Conservation (phyloP, 83 land plant species). For the Picea abies region DNA sequence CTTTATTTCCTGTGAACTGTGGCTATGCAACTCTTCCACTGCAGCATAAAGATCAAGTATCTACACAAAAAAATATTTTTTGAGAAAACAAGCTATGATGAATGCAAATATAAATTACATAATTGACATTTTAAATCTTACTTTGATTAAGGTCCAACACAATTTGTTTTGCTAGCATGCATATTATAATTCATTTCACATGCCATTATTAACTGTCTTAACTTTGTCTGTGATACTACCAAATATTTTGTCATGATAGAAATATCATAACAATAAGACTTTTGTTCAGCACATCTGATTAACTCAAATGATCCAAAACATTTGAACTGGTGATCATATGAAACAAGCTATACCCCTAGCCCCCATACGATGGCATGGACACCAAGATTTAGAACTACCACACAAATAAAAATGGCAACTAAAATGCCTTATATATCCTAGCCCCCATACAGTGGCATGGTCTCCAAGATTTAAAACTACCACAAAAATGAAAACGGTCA, state of each 20-base stretch:
- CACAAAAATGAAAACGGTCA: background rate
- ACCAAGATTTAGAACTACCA: background rate
- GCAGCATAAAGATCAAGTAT: slow-evolving; percentile 61
- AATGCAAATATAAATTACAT: background rate
- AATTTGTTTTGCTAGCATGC: background rate
- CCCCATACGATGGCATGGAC: background rate
- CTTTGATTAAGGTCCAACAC: background rate
- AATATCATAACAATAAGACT: background rate
- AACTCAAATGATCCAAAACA: background rate
- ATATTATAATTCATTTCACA: background rate
- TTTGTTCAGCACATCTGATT: background rate
- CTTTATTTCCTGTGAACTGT: slow-evolving; percentile 62
- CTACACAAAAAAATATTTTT: slow-evolving; percentile 18
- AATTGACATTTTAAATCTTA: background rate
- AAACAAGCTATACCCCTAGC: background rate
- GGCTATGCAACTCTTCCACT: slow-evolving; percentile 69
- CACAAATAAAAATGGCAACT: background rate
- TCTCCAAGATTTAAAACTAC: background rate
- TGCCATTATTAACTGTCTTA: background rate
- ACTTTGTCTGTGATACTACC: background rate
- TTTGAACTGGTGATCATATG: background rate
- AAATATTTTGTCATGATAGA: background rate
- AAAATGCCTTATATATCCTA: background rate
- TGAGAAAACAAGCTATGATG: background rate
- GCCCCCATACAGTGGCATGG: background rate